Base-by-base conservation (phyloP, 441 rosid species). In the Melastoma candidum region DNA sequence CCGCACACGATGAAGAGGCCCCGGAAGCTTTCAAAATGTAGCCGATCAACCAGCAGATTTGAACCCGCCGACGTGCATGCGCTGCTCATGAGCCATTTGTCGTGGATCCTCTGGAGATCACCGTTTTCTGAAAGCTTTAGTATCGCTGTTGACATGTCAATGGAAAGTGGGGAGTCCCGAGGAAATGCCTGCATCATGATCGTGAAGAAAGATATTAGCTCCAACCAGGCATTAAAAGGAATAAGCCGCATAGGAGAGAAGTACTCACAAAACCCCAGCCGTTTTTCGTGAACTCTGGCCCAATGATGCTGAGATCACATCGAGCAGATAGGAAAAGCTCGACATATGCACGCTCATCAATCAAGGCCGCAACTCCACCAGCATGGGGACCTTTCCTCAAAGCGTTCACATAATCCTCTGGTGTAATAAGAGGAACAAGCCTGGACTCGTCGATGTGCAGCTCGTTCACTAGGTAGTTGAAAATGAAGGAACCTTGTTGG, bases 181-280 rank as follows among this genome's bases (percentile, higher is more conserved):
- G 71, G 73, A 54, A 90, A 90, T 7, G 93, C 96, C 97, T 90
- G 71, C 46, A 59, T 39, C 13, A 45, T 52, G 25, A 61, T 2
- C 41, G 39, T 26, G 25, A 26, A 49, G 25, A 26, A 61, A 14
- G 22, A 22, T 14, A 32, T 32, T 32, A 32, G 41, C 41, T 8
- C 41, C 41, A 8, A 32, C 5, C 6, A 8, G 8, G 7, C 41
- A 4, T 32, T 32, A 32, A 32, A 32, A 32, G 41, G 41, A 32
- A 32, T 32, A 8, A 3, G 5, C 41, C 1, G 8, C 36, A 17
- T 17, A 29, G 7, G 41, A 8, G 8, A 32, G 41, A 32, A 2
- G 41, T 54, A 83, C 98, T 85, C 79, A 90, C 98, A 45, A 90
- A 90, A 68, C 98, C 98, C 96, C 96, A 90, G 60, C 96, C 98